Conservation (phyloP, 768 basidiomycete species). For the Mycena capillaripes region DNA sequence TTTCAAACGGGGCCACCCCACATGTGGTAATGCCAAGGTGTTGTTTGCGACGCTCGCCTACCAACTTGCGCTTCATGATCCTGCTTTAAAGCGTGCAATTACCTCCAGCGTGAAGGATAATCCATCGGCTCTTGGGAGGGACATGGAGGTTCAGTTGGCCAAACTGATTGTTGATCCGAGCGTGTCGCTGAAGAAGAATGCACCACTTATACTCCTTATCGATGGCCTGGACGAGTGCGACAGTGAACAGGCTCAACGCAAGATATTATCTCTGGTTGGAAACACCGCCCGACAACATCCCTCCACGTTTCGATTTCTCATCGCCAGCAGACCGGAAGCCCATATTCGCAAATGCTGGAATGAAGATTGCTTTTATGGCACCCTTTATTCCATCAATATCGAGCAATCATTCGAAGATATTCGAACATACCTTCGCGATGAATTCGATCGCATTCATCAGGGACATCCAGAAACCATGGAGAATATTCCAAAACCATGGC, state of each 20-base stretch:
- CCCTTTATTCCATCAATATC: not conserved
- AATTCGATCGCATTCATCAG: conserved; percentile 4
- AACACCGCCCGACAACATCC: not conserved
- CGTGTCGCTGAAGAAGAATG: not conserved
- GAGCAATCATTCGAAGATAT: conserved; percentile 4
- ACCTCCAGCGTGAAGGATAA: not conserved
- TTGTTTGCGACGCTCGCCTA: no score
- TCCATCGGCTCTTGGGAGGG: not conserved
- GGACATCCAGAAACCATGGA: not conserved
- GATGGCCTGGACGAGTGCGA: conserved; percentile 18
- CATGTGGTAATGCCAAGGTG: no score
- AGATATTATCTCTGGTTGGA: not conserved
- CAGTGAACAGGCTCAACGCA: not conserved
- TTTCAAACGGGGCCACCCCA: no score
- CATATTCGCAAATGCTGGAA: not conserved
- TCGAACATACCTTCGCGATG: not conserved
- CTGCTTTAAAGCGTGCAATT: not conserved
- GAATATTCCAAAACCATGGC: not conserved
- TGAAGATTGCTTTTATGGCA: not conserved
- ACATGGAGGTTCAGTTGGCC: not conserved
- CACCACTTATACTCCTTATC: no score
- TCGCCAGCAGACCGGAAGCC: conserved; percentile 10
- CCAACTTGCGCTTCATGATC: not conserved
- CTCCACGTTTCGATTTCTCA: not conserved
- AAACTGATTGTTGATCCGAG: not conserved